These are phyloP conservation scores for Chondrostereum purpureum DNA, from an alignment of 1,284 basidiomycete genomes.

Conservation along the genomic window DNA sequence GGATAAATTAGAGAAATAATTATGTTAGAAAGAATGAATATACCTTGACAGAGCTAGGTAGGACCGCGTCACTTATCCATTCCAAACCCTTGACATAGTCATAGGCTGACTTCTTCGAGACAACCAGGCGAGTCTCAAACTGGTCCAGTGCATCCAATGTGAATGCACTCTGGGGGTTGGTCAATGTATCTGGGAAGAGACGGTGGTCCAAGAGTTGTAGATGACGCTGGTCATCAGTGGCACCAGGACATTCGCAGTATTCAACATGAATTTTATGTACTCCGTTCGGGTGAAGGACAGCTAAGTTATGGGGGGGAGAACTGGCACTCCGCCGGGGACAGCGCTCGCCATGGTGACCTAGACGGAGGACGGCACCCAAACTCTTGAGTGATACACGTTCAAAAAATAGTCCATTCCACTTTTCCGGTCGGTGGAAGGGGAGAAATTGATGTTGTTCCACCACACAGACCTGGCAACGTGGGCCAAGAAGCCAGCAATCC, in stretches of 20 bases:
- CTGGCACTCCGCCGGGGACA: constrained; percentile 11
- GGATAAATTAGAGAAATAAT: constrained; percentile 2
- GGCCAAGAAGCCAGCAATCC: too few species aligned
- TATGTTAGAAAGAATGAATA: not conserved
- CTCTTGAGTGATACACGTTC: constrained; percentile 2
- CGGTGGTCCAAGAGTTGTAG: constrained; percentile 2
- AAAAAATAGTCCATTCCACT: constrained; percentile 2
- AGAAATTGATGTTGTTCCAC: not conserved
- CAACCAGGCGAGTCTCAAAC: constrained; percentile 4
- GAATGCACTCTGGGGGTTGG: constrained; percentile 6
- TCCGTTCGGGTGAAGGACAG: constrained; percentile 19
- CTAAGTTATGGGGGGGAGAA: constrained; percentile 7
- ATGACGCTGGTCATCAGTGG: not conserved
- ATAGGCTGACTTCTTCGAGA: constrained; percentile 7
- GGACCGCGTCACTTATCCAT: constrained; percentile 4
- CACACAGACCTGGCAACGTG: not conserved
- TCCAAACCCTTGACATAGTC: constrained; percentile 3
- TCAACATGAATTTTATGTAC: constrained; percentile 12
- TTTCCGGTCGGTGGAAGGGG: not conserved
- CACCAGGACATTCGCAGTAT: constrained; percentile 14
- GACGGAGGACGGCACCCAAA: constrained; percentile 11
- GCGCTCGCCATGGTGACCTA: constrained; percentile 17
- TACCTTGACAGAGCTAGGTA: not conserved
- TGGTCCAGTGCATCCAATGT: constrained; percentile 6
- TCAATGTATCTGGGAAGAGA: constrained; percentile 7